Conservation (phyloP, 169 alveolate species). For the Plasmodium knowlesi region DNA sequence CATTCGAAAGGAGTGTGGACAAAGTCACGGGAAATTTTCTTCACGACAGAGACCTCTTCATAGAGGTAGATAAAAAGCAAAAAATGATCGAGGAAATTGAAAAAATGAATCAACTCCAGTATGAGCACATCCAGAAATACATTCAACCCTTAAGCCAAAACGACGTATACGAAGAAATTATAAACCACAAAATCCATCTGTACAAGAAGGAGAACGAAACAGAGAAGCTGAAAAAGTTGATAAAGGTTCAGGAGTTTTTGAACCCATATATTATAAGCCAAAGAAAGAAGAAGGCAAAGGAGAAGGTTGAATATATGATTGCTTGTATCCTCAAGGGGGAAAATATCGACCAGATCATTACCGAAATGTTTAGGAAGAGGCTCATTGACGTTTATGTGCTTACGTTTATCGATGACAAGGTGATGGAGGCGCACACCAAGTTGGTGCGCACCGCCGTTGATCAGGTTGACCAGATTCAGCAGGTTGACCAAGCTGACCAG, state of each 20-base stretch:
- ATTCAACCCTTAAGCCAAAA: constrained; percentile 43
- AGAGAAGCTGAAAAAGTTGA: constrained; percentile 30
- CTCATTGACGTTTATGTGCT: constrained; percentile 53
- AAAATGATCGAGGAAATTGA: constrained; percentile 68
- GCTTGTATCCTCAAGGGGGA: constrained; percentile 46
- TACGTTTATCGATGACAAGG: constrained; percentile 71
- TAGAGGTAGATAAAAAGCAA: constrained; percentile 63
- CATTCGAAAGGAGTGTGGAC: constrained; percentile 60
- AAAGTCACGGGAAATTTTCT: constrained; percentile 68
- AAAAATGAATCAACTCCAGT: constrained; percentile 22
- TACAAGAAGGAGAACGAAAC: constrained; percentile 65
- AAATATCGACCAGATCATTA: constrained; percentile 36
- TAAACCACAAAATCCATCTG: constrained; percentile 61
- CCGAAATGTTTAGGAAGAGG: constrained; percentile 48
- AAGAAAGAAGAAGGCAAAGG: constrained; percentile 73
- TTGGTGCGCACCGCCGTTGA: neutral
- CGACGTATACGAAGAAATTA: constrained; percentile 73
- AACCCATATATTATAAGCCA: constrained; percentile 51
- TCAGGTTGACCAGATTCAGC: neutral
- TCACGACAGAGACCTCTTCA: constrained; percentile 48
- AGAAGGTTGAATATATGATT: constrained; percentile 55
- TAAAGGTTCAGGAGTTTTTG: constrained; percentile 52
- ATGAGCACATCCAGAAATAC: constrained; percentile 39
- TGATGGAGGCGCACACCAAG: constrained; percentile 67
- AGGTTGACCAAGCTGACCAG: too few relatives aligned